Conservation (phyloP, 768 basidiomycete genomes). For the Nidularia pulvinata region DNA sequence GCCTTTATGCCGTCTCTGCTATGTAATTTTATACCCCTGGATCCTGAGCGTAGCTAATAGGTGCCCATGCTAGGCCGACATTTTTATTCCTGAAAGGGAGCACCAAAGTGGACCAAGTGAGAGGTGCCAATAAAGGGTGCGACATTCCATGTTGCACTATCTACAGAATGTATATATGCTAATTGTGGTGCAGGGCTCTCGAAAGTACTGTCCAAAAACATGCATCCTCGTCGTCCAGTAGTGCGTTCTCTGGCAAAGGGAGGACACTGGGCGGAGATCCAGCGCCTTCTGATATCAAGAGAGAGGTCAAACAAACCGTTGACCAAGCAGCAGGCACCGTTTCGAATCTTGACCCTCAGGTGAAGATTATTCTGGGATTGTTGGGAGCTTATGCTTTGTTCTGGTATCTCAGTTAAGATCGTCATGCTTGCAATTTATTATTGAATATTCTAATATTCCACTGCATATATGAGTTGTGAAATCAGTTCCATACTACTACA, state of each 20-base stretch:
- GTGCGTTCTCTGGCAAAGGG: slow-evolving; percentile 71
- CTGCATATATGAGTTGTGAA: too few relatives aligned
- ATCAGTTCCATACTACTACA: too few relatives aligned
- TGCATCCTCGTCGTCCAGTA: slow-evolving; percentile 27
- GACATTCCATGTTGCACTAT: slow-evolving; percentile 13
- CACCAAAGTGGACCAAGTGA: slow-evolving; percentile 68
- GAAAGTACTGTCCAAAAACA: slow-evolving; percentile 59
- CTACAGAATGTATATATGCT: background rate
- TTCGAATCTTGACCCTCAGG: slow-evolving; percentile 61
- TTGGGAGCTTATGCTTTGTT: slow-evolving; percentile 64
- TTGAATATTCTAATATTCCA: too few relatives aligned
- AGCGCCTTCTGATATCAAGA: slow-evolving; percentile 22
- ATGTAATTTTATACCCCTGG: slow-evolving; percentile 43
- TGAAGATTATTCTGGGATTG: slow-evolving; percentile 63
- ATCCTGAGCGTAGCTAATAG: background rate
- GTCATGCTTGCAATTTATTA: too few relatives aligned
- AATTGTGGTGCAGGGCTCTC: slow-evolving; percentile 45
- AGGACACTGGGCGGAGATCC: slow-evolving; percentile 65
- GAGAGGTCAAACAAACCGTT: slow-evolving; percentile 21
- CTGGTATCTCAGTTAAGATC: slow-evolving; percentile 41
- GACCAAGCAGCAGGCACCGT: slow-evolving; percentile 32
- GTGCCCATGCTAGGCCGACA: slow-evolving; percentile 60
- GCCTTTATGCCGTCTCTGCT: slow-evolving; percentile 60
- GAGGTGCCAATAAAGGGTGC: slow-evolving; percentile 70
- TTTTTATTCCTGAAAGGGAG: slow-evolving; percentile 76